Conservation (phyloP, 2,329 filamentous ascomycete species). For the Fusarium tuaranense region DNA sequence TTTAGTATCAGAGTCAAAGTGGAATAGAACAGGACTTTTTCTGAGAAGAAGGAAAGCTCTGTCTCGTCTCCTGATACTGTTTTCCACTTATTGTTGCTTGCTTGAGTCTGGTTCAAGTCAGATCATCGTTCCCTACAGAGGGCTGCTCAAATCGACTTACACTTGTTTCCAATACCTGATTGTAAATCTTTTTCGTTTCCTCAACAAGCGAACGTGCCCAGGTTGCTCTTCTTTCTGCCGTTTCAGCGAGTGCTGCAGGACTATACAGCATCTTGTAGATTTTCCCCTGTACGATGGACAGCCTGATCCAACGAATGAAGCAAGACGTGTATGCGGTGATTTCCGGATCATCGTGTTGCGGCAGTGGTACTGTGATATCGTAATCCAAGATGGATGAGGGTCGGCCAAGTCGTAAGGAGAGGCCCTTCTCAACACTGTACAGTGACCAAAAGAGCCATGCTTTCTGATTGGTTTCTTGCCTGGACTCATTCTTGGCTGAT, state of each 20-base stretch:
- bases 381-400: background rate
- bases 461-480: background rate
- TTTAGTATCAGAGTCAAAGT: background rate
- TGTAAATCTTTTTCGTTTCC: background rate
- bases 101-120: background rate
- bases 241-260: background rate
- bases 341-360: background rate
- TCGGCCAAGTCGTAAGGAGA: background rate
- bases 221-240: background rate
- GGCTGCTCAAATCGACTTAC: background rate
- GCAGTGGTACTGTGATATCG: background rate
- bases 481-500: background rate
- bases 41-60: background rate
- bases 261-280: constrained; percentile 1
- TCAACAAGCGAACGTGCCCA: background rate
- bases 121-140: background rate
- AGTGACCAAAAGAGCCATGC: constrained; percentile 5
- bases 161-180: background rate
- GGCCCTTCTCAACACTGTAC: background rate
- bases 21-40: background rate
- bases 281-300: background rate
- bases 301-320: background rate
- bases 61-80: background rate
- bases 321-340: background rate
- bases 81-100: constrained; percentile 1